Evolutionary conservation across 805 yeast species (phyloP).

Genomic region (Clavispora phyllophila): DNA sequence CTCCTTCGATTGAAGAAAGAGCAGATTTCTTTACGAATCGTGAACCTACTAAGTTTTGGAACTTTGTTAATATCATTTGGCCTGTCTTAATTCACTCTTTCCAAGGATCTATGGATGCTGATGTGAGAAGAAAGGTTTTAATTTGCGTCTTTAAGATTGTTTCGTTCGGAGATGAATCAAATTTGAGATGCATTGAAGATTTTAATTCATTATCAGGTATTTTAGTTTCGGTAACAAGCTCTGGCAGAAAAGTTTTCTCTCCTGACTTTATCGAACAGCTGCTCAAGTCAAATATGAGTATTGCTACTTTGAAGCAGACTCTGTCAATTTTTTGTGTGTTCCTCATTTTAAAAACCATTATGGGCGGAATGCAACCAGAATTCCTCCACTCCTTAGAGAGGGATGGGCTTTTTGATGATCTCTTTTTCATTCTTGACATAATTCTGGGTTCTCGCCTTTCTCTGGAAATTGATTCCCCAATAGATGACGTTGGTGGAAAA

Average conservation of each 20-base stretch:
- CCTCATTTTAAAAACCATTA: slow-evolving; percentile 40
- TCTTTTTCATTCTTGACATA: slow-evolving; percentile 27
- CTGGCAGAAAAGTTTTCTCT: slow-evolving; percentile 28
- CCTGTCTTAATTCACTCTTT: slow-evolving; percentile 57
- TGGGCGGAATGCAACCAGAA: slow-evolving; percentile 37
- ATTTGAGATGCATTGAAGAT: slow-evolving; percentile 25
- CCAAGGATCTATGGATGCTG: slow-evolving; percentile 67
- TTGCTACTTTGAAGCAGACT: slow-evolving; percentile 22
- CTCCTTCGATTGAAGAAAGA: slow-evolving; percentile 14
- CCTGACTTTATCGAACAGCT: neutral
- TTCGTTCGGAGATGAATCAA: slow-evolving; percentile 31
- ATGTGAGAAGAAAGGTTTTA: slow-evolving; percentile 53
- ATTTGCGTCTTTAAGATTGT: slow-evolving; percentile 50
- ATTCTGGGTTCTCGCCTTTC: neutral
- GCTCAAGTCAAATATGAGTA: neutral
- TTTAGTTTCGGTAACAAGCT: slow-evolving; percentile 59
- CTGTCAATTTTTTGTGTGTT: slow-evolving; percentile 49
- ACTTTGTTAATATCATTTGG: slow-evolving; percentile 44
- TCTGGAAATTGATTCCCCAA: neutral
- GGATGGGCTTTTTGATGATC: slow-evolving; percentile 67
- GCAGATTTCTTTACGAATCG: slow-evolving; percentile 20
- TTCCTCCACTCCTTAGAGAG: slow-evolving; percentile 52
- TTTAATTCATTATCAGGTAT: slow-evolving; percentile 40
- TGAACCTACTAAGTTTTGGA: slow-evolving; percentile 14
- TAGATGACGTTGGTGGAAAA: neutral